Percentiles rank a stretch among this genome's conserved stretches.
phyloP scores from a whole-genome alignment of 495 filamentous ascomycete species.

The Talaromyces trachyspermus region DNA sequence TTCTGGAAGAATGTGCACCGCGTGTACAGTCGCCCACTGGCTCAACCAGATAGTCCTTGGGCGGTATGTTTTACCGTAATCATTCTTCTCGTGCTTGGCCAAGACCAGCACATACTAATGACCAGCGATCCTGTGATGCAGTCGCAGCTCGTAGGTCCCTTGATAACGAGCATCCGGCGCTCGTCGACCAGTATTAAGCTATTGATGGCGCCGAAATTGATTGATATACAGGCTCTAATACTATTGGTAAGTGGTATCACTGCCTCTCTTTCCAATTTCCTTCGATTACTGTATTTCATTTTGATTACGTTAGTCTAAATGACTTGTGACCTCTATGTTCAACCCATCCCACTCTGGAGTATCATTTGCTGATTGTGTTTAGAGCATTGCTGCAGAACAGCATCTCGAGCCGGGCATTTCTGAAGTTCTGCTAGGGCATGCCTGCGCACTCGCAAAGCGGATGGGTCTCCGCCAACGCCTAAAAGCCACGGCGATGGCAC shows the following conservation, averaged over 20 bases:
- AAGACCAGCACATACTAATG: too few relatives aligned
- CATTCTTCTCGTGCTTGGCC: neutral
- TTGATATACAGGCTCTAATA: slow-evolving; percentile 4
- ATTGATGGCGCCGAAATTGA: slow-evolving; percentile 2
- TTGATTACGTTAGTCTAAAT: too few relatives aligned
- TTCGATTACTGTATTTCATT: too few relatives aligned
- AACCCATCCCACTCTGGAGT: neutral
- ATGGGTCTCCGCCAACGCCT: neutral
- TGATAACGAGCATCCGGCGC: neutral
- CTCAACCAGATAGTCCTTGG: neutral
- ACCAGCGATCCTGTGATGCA: too few relatives aligned
- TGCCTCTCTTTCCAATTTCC: too few relatives aligned
- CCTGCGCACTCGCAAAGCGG: slow-evolving; percentile 1
- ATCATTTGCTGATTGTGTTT: neutral
- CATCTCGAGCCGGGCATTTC: neutral
- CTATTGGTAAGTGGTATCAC: slow-evolving; percentile 1
- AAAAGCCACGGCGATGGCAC: neutral
- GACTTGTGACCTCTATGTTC: too few relatives aligned
- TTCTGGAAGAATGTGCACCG: neutral
- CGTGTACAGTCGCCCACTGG: neutral
- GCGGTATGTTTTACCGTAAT: slow-evolving; percentile 1
- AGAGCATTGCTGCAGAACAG: slow-evolving; percentile 6
- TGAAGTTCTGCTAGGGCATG: neutral
- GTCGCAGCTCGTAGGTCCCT: neutral
- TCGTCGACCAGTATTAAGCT: neutral